Evolutionary conservation across 306 rosid species (phyloP).

Genomic region (Oemleria cerasiformis): DNA sequence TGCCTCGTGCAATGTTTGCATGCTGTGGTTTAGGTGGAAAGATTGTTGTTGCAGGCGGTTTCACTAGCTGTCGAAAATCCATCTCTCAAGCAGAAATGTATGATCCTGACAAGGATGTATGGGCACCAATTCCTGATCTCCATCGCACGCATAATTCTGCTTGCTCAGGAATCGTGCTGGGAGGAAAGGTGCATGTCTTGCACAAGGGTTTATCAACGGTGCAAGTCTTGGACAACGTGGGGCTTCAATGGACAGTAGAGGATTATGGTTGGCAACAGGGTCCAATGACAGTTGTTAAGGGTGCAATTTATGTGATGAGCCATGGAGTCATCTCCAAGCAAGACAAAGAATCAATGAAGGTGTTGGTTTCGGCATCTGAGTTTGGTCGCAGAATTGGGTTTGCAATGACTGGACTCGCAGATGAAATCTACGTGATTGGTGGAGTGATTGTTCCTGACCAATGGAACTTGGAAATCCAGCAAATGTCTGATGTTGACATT

Average conservation of each 20-base stretch:
- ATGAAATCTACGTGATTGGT: conserved; percentile 76
- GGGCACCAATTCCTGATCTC: conserved; percentile 83
- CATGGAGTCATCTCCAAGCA: conserved; percentile 64
- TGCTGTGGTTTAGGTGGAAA: conserved; percentile 89
- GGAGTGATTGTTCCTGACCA: conserved; percentile 85
- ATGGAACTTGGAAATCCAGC: conserved; percentile 70
- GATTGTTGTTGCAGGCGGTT: conserved; percentile 94
- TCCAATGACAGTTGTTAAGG: conserved; percentile 78
- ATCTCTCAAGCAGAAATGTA: conserved; percentile 93
- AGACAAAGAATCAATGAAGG: conserved; percentile 47
- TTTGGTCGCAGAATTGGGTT: conserved; percentile 79
- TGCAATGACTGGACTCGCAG: conserved; percentile 75
- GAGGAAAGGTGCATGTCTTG: conserved; percentile 79
- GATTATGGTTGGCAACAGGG: conserved; percentile 87
- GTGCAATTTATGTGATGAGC: conserved; percentile 81
- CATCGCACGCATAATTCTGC: conserved; percentile 88
- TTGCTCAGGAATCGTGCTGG: conserved; percentile 82
- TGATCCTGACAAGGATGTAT: conserved; percentile 76
- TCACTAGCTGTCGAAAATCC: conserved; percentile 89
- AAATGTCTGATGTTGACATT: conserved; percentile 82
- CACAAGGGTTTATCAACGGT: conserved; percentile 88
- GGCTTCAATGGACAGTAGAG: conserved; percentile 68
- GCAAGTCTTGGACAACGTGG: conserved; percentile 70
- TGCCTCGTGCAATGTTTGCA: conserved; percentile 96
- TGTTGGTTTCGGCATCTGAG: conserved; percentile 68